These are phyloP conservation scores for Leucocoprinus gongylophorus DNA, from an alignment of 1,284 basidiomycete genomes.

Conservation along the genomic window DNA sequence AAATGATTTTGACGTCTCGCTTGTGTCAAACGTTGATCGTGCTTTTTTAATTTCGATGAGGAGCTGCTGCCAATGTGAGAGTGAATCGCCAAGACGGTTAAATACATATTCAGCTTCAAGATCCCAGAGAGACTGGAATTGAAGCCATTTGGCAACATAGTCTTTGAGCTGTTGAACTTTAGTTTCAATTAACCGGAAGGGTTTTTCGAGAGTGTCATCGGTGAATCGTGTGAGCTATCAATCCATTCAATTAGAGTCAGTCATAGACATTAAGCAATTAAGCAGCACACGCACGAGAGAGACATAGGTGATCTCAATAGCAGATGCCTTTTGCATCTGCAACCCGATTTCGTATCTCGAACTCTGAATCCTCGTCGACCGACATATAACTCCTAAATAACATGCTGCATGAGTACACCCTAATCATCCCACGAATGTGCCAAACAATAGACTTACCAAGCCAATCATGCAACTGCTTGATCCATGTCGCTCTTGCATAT, in stretches of 20 bases:
- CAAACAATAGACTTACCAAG: conserved; percentile 48
- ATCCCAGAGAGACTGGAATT: conserved; percentile 99
- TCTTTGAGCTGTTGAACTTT: conserved; percentile 84
- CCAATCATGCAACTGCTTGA: conserved; percentile 87
- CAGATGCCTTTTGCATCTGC: conserved; percentile 65
- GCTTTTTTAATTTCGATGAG: conserved; percentile 95
- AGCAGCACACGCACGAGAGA: conserved; percentile 53
- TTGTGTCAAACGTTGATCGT: conserved; percentile 93
- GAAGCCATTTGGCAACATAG: conserved; percentile 96
- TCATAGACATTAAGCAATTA: background rate
- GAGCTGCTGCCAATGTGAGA: conserved; percentile 91
- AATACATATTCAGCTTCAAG: conserved; percentile 96
- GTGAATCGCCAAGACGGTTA: conserved; percentile 87
- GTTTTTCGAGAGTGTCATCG: conserved; percentile 70
- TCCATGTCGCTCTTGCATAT: conserved; percentile 87
- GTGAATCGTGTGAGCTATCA: conserved; percentile 69
- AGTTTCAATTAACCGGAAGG: conserved; percentile 82
- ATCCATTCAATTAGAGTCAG: background rate
- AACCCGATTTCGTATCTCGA: conserved; percentile 94
- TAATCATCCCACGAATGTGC: background rate
- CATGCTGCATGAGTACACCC: conserved; percentile 4
- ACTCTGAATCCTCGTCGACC: conserved; percentile 82
- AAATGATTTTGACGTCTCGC: conserved; percentile 88
- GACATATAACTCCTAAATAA: conserved; percentile 73
- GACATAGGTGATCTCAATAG: conserved; percentile 72